A percentile compares a stretch with the other conserved stretches of the same genome.
These are phyloP conservation scores for Debaryomycetaceae sp. DNA, from an alignment of 1,139 yeast species.

Conservation along the genomic window DNA sequence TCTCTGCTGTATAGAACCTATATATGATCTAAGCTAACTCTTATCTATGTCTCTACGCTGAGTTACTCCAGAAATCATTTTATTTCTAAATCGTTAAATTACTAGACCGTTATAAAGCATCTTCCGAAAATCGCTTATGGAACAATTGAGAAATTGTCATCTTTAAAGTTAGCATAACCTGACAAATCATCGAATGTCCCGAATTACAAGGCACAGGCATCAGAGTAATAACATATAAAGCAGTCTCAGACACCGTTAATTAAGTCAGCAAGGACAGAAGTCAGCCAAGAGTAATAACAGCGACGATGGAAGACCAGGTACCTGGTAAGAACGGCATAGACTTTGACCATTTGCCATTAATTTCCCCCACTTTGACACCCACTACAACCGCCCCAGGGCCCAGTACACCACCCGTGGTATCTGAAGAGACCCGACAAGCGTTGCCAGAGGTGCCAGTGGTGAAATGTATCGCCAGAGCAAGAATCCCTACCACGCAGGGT, in stretches of 20 bases:
- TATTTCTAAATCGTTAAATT: neutral
- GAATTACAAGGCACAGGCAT: neutral
- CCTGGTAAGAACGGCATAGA: conserved; percentile 7
- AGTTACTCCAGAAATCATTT: too few relatives aligned
- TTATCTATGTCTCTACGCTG: too few relatives aligned
- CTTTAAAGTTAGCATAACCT: neutral
- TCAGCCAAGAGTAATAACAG: conserved; percentile 2
- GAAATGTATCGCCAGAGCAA: conserved; percentile 86
- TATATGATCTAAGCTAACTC: too few relatives aligned
- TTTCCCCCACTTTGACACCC: conserved; percentile 38
- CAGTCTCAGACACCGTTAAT: neutral
- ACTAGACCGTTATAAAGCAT: neutral
- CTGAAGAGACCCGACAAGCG: conserved; percentile 19
- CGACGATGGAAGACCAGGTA: conserved; percentile 8
- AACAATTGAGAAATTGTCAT: neutral
- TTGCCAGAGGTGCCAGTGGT: conserved; percentile 56
- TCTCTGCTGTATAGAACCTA: too few relatives aligned
- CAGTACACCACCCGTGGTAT: conserved; percentile 17
- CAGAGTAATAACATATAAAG: neutral
- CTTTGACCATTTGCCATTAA: conserved; percentile 29
- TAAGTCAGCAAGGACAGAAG: neutral
- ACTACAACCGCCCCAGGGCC: conserved; percentile 13
- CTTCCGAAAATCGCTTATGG: neutral
- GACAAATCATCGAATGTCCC: neutral
- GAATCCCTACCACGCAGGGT: conserved; percentile 90